Evolutionary conservation across 306 rosid species (phyloP), one percentile per base, ranked within the genome.

Genomic region (Cucumis hystrix): DNA sequence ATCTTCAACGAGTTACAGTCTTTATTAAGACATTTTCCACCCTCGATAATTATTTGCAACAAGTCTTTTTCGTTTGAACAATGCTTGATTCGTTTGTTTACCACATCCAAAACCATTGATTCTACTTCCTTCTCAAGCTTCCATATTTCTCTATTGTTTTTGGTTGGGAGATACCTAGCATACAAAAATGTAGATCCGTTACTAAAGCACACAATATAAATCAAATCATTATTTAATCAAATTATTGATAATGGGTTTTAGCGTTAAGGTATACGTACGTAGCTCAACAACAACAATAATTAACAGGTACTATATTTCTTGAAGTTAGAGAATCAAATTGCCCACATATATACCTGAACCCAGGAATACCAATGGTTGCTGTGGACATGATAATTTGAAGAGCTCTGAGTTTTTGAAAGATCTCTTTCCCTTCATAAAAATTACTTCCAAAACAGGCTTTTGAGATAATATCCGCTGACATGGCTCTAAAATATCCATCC

Each of bases 391-490:
- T 8, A 15, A 43, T 54, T 81, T 86, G 91, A 76, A 93, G 85
- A 63, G 84, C 68, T 80, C 88, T 88, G 30, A 93, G 87, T 83
- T 83, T 89, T 54, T 77, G 64, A 83, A 91, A 91, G 25, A 91
- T 87, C 70, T 88, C 85, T 77, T 85, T 85, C 18, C 95, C 98
- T 57, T 87, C 80, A 14, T 45, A 57, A 81, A 84, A 93, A 60
- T 79, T 83, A 81, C 90, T 91, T 47, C 95, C 95, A 62, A 93
- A 91, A 78, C 88, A 91, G 8, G 93, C 87, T 77, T 79, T 87
- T 1, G 91, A 83, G 56, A 89, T 87, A 74, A 91, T 83, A 63
- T 88, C 91, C 0, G 86, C 91, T 0, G 89, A 93, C 79, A 91
- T 85, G 79, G 85, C 68, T 84, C 84, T 78, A 54, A 91, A 51